Percentiles rank a stretch among this genome's conserved stretches.
Conservation (phyloP, 164 flowering plant genomes). For the Litsea cubeba region DNA sequence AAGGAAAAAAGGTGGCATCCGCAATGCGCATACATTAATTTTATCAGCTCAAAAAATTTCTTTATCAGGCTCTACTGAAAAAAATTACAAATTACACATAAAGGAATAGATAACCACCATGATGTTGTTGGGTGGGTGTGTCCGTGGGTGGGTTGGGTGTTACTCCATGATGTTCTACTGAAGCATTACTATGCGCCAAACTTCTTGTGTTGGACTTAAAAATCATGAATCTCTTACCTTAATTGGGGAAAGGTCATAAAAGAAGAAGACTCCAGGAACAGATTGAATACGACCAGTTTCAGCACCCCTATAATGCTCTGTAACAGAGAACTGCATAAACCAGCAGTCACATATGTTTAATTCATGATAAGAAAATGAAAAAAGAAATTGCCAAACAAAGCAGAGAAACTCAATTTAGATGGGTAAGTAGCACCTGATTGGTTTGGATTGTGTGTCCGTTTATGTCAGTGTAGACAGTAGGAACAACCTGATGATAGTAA, state of each 20-base stretch:
- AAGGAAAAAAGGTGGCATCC: too few relatives aligned
- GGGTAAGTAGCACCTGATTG: constrained; percentile 47
- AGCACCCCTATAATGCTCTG: constrained; percentile 57
- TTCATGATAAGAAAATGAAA: not conserved
- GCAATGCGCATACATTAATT: too few relatives aligned
- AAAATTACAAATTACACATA: too few relatives aligned
- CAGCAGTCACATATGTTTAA: not conserved
- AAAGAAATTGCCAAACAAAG: not conserved
- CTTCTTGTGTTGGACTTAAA: not conserved
- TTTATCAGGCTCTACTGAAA: too few relatives aligned
- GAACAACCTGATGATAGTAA: constrained; percentile 61
- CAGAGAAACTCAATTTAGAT: not conserved
- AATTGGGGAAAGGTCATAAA: constrained; percentile 70
- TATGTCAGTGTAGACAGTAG: constrained; percentile 69
- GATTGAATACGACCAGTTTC: constrained; percentile 33
- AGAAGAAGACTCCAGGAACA: constrained; percentile 69
- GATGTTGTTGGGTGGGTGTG: too few relatives aligned
- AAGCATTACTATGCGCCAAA: not conserved
- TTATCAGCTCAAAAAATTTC: too few relatives aligned
- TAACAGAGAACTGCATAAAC: constrained; percentile 65
- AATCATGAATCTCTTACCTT: constrained; percentile 37
- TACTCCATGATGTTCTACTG: too few relatives aligned
- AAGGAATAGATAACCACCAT: too few relatives aligned
- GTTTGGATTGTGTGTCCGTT: constrained; percentile 52
- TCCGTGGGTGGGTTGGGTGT: too few relatives aligned